Evolutionary conservation across 352 stramenopile species (phyloP), one percentile per base, ranked within the genome.

Genomic region (Pythium monospermum): DNA sequence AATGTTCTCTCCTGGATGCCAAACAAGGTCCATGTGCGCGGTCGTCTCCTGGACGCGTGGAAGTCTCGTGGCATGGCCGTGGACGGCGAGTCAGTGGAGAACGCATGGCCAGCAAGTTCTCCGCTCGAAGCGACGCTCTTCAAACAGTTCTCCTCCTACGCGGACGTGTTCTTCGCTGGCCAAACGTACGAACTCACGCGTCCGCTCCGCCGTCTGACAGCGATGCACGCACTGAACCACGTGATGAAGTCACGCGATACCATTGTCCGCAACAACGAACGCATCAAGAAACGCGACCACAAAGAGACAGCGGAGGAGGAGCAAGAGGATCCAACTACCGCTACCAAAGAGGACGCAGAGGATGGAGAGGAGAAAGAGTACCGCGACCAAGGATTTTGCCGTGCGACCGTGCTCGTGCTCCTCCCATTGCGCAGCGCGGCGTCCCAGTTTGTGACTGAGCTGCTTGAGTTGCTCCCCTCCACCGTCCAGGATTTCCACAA

Each of bases 171-270:
- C 36, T 91, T 78, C 32, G 80, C 78, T 25, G 75, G 71, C 15
- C 81, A 91, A 47, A 87, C 78, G 31, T 64, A 75, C 23, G 70
- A 72, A 15, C 79, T 77, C 49, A 87, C 73, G 8, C 39, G 53
- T 19, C 66, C 50, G 18, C 50, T 91, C 47, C 81, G 81, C 7
- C 72, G 68, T 12, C 26, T 89, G 48, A 76, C 65, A 18, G 77
- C 75, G 0, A 89, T 91, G 81, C 81, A 91, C 53, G 68, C 84
- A 39, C 49, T 89, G 23, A 91, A 91, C 57, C 81, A 91, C 59
- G 61, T 91, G 2, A 26, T 88, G n/a, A 89, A 89, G 50, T 66
- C 73, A 8, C 70, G 81, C 11, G 81, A 91, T 35, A 91, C 76
- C 0, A 64, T 88, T 7, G 61, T 61, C 12, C 61, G 81, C 16